A percentile compares a stretch with the other conserved stretches of the same genome.
These are phyloP conservation scores for Boletus reticulatus DNA, from an alignment of 768 basidiomycete species.

Conservation along the genomic window DNA sequence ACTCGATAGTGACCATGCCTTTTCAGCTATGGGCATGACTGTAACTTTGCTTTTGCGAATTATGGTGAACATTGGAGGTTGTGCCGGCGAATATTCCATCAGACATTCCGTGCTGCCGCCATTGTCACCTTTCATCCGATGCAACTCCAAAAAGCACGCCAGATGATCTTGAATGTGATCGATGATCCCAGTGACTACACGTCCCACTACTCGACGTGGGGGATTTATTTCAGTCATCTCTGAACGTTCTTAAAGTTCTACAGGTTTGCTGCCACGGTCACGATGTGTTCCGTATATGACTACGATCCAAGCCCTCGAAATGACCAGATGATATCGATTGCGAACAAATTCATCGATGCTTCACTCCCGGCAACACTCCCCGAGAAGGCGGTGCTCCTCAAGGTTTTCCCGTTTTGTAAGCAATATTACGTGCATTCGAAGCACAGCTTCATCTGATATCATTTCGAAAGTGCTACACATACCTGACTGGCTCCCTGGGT, in stretches of 20 bases:
- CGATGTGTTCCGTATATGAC: conserved; percentile 18
- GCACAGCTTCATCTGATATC: background rate
- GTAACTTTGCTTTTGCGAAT: background rate
- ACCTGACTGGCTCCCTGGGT: conserved; percentile 27
- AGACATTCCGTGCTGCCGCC: conserved; percentile 13
- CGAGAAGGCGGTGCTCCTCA: conserved; percentile 11
- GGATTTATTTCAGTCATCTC: background rate
- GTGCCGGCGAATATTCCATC: conserved; percentile 19
- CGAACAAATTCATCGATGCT: conserved; percentile 7
- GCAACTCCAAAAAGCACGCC: conserved; percentile 13
- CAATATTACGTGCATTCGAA: background rate
- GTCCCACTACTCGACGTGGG: conserved; percentile 13
- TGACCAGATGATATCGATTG: conserved; percentile 15
- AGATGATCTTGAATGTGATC: conserved; percentile 8
- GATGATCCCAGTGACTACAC: conserved; percentile 5
- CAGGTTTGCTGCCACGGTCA: conserved; percentile 35
- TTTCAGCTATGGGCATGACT: conserved; percentile 17
- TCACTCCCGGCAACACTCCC: conserved; percentile 7
- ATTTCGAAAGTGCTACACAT: conserved; percentile 21
- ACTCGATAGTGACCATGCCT: background rate
- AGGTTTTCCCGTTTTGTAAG: conserved; percentile 20
- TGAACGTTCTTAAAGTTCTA: background rate
- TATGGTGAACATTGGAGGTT: conserved; percentile 1
- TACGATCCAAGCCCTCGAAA: conserved; percentile 17
- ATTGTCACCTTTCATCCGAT: conserved; percentile 6